Percentiles rank a stretch among this genome's conserved stretches.
Evolutionary conservation across 176 grass and related monocot species (phyloP).

Genomic region (Stipa capillata): DNA sequence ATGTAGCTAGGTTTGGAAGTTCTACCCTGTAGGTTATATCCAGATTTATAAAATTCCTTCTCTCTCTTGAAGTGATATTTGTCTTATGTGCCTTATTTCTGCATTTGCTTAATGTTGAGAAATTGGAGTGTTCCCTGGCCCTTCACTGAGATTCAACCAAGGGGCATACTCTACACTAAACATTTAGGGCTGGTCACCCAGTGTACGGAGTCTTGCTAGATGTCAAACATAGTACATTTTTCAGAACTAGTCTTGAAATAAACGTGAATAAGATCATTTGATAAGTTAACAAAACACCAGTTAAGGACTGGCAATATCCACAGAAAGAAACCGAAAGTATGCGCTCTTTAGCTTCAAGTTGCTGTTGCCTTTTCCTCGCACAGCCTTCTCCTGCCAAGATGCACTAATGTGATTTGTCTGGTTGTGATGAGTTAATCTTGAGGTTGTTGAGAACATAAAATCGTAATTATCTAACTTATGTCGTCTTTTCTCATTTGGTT

Average conservation of each 20-base stretch:
- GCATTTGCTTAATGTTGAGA: not conserved
- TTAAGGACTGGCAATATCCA: not conserved
- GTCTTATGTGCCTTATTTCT: not conserved
- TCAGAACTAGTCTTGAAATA: not conserved
- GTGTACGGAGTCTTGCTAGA: not conserved
- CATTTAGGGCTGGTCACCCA: not conserved
- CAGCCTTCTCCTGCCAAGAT: not conserved
- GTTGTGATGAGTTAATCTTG: not conserved
- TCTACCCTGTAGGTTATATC: not conserved
- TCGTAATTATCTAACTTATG: not conserved
- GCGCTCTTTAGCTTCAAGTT: not conserved
- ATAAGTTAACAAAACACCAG: not conserved
- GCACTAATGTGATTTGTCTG: not conserved
- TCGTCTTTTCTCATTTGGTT: not conserved
- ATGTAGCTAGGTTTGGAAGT: not conserved
- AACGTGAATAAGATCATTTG: not conserved
- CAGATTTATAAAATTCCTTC: not conserved
- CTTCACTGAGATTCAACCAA: constrained; percentile 2
- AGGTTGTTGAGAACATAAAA: not conserved
- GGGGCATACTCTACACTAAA: not conserved
- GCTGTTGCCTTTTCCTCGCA: not conserved
- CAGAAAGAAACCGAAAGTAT: not conserved
- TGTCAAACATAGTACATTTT: not conserved
- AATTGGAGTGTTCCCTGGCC: not conserved
- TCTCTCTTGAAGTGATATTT: not conserved